Evolutionary conservation across 805 yeast species (phyloP).

Genomic region (Ogataea populi-albae): DNA sequence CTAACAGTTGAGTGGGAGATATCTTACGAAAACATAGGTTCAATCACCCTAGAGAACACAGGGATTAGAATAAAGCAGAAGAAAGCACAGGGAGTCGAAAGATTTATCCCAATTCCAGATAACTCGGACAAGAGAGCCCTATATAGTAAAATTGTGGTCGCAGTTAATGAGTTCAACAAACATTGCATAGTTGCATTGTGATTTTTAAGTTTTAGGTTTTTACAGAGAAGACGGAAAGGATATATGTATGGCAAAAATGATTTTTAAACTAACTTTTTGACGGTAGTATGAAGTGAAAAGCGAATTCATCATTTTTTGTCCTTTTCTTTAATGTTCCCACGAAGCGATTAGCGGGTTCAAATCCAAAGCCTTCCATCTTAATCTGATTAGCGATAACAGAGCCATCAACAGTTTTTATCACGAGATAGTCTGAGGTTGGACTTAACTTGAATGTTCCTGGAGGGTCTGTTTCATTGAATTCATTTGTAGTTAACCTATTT

Average conservation of each 20-base stretch:
- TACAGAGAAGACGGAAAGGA: no score
- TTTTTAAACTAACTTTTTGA: no score
- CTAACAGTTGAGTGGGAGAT: constrained; percentile 72
- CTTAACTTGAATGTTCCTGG: constrained; percentile 28
- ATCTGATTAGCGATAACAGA: constrained; percentile 35
- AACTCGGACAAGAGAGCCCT: constrained; percentile 58
- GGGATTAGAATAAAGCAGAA: constrained; percentile 71
- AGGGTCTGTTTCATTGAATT: constrained; percentile 7
- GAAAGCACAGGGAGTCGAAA: constrained; percentile 34
- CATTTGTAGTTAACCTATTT: constrained; percentile 1
- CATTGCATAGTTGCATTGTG: constrained; percentile 30
- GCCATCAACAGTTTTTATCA: constrained; percentile 46
- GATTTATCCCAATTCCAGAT: constrained; percentile 78
- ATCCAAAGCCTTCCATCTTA: constrained; percentile 54
- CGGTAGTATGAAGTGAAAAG: no score
- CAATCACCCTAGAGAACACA: constrained; percentile 72
- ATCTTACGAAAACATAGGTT: constrained; percentile 57
- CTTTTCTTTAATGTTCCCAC: constrained; percentile 43
- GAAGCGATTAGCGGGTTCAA: constrained; percentile 47
- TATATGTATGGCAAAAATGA: no score
- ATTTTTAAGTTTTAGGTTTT: no score
- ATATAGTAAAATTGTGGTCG: constrained; percentile 70
- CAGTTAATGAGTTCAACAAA: constrained; percentile 78
- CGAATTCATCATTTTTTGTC: constrained; percentile 37
- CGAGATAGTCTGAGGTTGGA: constrained; percentile 17